phyloP scores from a whole-genome alignment of 306 rosid species.

The Pueraria montana region DNA sequence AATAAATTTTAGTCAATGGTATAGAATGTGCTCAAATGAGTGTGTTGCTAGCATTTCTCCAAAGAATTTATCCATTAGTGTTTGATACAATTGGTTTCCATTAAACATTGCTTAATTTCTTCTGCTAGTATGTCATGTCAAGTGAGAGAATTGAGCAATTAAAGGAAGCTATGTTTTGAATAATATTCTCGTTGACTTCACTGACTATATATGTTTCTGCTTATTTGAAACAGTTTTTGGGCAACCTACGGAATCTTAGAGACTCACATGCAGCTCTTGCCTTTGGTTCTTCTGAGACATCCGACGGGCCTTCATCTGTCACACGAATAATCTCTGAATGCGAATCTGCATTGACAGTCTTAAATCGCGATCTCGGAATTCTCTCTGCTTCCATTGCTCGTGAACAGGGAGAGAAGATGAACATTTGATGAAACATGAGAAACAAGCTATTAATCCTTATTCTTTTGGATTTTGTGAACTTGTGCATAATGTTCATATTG shows the following conservation, averaged over 20 bases:
- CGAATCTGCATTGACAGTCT: conserved; percentile 84
- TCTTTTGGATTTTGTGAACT: conserved; percentile 38
- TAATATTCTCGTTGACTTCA: conserved; percentile 3
- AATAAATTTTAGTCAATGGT: neutral
- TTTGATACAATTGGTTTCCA: conserved; percentile 18
- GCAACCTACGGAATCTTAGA: conserved; percentile 89
- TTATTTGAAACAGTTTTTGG: conserved; percentile 71
- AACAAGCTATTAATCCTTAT: conserved; percentile 25
- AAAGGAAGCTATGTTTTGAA: conserved; percentile 20
- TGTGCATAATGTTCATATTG: conserved; percentile 45
- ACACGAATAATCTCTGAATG: conserved; percentile 90
- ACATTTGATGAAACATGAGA: conserved; percentile 50
- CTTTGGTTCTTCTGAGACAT: conserved; percentile 86
- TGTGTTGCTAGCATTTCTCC: neutral
- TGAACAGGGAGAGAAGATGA: conserved; percentile 71
- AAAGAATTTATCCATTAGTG: neutral
- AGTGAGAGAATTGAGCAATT: conserved; percentile 14
- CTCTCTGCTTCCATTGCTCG: conserved; percentile 97
- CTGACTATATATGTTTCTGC: conserved; percentile 5
- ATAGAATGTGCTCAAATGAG: neutral
- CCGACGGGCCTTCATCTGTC: conserved; percentile 89
- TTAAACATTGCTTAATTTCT: conserved; percentile 7
- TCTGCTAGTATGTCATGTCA: neutral
- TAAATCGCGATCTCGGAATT: conserved; percentile 92
- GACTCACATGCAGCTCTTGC: conserved; percentile 93